Evolutionary conservation across 78 protist species (phyloP).

Genomic region (Cavenderia fasciculata): DNA sequence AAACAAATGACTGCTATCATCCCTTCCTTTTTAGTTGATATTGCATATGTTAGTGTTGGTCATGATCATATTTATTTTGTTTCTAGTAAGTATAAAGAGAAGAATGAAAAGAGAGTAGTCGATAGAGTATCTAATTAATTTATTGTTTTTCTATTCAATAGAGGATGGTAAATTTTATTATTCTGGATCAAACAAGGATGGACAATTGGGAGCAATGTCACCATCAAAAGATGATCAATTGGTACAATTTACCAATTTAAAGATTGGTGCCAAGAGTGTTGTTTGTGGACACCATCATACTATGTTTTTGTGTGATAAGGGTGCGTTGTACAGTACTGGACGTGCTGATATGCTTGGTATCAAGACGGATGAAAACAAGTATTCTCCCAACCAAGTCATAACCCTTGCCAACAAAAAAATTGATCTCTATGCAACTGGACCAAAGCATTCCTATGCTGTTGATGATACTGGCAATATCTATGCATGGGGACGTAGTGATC

Average conservation of each 20-base stretch:
- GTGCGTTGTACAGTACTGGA: conserved; percentile 16
- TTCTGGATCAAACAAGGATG: conserved; percentile 40
- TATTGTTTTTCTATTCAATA: background rate
- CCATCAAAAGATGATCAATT: conserved; percentile 4
- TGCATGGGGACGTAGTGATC: conserved; percentile 71
- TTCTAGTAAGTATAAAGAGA: conserved; percentile 9
- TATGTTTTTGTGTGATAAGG: conserved; percentile 10
- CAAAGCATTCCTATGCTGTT: conserved; percentile 23
- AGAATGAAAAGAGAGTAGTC: background rate
- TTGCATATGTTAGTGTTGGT: conserved; percentile 37
- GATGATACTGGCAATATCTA: conserved; percentile 12
- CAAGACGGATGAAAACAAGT: conserved; percentile 12
- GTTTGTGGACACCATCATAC: conserved; percentile 18
- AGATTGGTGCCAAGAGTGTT: background rate
- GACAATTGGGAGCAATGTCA: conserved; percentile 44
- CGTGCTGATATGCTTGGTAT: conserved; percentile 23
- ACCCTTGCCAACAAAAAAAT: conserved; percentile 16
- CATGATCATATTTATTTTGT: conserved; percentile 26
- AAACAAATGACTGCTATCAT: conserved; percentile 13
- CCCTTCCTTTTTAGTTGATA: conserved; percentile 1
- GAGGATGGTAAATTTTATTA: conserved; percentile 50
- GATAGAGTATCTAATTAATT: background rate
- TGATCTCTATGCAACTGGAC: conserved; percentile 1
- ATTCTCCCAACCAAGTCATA: conserved; percentile 20
- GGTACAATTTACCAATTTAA: background rate